A percentile compares a stretch with the other conserved stretches of the same genome.
Evolutionary conservation across 257 asterid genomes (phyloP).

Genomic region (Petunia axillaris): DNA sequence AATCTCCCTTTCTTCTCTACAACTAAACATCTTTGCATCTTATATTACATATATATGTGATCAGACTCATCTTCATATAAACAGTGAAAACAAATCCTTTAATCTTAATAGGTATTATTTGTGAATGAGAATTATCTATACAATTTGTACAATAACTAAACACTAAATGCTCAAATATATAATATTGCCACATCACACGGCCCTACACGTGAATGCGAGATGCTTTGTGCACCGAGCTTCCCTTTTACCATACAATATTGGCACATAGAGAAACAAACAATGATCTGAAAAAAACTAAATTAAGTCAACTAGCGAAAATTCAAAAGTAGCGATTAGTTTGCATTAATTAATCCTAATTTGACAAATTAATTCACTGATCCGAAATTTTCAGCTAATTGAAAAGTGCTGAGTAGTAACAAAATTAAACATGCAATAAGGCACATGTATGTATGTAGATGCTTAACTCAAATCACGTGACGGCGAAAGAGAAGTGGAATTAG

Average conservation of each 20-base stretch:
- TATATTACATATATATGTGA: neutral
- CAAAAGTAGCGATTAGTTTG: neutral
- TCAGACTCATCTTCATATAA: slow-evolving; percentile 2
- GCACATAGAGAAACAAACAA: neutral
- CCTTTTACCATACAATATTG: too few relatives aligned
- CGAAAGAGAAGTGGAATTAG: neutral
- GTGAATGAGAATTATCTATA: neutral
- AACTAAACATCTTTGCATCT: neutral
- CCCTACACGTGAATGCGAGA: too few relatives aligned
- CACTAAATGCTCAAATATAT: neutral
- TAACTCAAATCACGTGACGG: neutral
- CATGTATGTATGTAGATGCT: neutral
- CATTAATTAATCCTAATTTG: neutral
- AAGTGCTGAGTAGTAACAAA: neutral
- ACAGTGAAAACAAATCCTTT: neutral
- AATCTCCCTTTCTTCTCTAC: neutral
- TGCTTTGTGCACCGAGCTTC: too few relatives aligned
- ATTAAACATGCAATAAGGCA: slow-evolving; percentile 3
- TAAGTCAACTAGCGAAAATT: slow-evolving; percentile 10
- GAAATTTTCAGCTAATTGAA: neutral
- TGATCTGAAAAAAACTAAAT: neutral
- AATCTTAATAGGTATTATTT: neutral
- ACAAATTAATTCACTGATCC: slow-evolving; percentile 12
- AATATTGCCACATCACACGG: too few relatives aligned
- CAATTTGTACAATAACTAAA: neutral